Evolutionary conservation across 1,139 yeast species (phyloP).

Genomic region (Blastobotrys serpentis): DNA sequence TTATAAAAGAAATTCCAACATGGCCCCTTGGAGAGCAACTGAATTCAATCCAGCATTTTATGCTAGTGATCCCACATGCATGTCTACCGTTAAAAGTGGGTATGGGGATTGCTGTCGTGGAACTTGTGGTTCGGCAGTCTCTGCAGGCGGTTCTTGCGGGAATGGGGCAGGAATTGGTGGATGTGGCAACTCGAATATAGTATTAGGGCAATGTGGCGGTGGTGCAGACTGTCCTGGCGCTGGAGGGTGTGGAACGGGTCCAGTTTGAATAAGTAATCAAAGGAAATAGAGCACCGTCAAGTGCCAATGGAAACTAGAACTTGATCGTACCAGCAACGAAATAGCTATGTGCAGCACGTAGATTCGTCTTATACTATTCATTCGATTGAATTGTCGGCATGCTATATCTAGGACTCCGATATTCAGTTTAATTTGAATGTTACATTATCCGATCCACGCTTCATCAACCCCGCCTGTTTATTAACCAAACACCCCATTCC

Average conservation of each 20-base stretch:
- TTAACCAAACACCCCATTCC: too few relatives aligned
- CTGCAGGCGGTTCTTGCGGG: slow-evolving; percentile 1
- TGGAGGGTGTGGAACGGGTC: background rate
- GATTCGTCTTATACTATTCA: too few relatives aligned
- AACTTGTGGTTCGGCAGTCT: background rate
- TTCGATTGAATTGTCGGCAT: too few relatives aligned
- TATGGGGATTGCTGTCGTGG: slow-evolving; percentile 2
- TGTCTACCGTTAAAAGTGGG: background rate
- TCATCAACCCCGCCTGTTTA: too few relatives aligned
- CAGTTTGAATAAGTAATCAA: too few relatives aligned
- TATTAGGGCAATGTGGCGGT: background rate
- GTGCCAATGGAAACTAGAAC: too few relatives aligned
- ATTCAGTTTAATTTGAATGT: too few relatives aligned
- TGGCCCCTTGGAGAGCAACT: background rate
- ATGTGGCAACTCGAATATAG: background rate
- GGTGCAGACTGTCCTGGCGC: background rate
- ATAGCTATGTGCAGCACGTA: too few relatives aligned
- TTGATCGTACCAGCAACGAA: too few relatives aligned
- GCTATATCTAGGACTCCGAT: too few relatives aligned
- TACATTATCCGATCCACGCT: too few relatives aligned
- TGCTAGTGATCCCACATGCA: background rate
- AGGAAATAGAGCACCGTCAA: too few relatives aligned
- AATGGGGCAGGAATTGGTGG: background rate
- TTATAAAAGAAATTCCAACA: background rate
- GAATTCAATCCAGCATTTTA: background rate